phyloP scores from a whole-genome alignment of 345 rosid species.

The Salix arbutifolia region DNA sequence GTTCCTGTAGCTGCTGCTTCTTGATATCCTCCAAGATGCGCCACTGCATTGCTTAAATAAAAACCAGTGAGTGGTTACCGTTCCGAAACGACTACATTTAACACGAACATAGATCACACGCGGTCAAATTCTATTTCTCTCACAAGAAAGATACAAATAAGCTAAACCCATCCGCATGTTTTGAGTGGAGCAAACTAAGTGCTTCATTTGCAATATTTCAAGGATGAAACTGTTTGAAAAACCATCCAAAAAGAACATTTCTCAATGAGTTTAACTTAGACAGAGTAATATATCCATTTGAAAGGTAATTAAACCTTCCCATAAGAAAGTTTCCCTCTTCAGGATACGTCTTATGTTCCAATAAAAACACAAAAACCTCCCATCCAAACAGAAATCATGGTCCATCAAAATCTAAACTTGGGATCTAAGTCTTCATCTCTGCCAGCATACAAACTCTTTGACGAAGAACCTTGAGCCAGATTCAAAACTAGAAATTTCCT shows the following conservation, averaged over 20 bases:
- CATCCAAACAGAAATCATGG: background rate
- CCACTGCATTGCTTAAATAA: slow-evolving; percentile 15
- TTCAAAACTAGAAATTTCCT: background rate
- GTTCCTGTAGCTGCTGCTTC: background rate
- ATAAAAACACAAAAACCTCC: background rate
- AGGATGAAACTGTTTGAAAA: background rate
- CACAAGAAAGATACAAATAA: background rate
- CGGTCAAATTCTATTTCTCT: background rate
- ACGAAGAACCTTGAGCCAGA: background rate
- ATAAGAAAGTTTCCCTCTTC: background rate
- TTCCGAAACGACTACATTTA: background rate
- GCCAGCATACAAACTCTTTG: background rate
- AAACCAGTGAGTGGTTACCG: background rate
- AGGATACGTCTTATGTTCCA: background rate
- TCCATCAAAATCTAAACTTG: background rate
- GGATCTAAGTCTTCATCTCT: background rate
- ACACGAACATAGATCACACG: background rate
- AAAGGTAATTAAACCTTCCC: background rate
- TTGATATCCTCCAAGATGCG: slow-evolving; percentile 11
- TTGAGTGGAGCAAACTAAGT: background rate
- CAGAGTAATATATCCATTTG: background rate
- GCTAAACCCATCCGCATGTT: background rate
- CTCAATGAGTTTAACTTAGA: background rate
- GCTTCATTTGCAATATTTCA: background rate
- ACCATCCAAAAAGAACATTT: background rate